A percentile compares a stretch with the other conserved stretches of the same genome.
Evolutionary conservation across 805 yeast species (phyloP).

Genomic region (Barnettozyma salicaria): DNA sequence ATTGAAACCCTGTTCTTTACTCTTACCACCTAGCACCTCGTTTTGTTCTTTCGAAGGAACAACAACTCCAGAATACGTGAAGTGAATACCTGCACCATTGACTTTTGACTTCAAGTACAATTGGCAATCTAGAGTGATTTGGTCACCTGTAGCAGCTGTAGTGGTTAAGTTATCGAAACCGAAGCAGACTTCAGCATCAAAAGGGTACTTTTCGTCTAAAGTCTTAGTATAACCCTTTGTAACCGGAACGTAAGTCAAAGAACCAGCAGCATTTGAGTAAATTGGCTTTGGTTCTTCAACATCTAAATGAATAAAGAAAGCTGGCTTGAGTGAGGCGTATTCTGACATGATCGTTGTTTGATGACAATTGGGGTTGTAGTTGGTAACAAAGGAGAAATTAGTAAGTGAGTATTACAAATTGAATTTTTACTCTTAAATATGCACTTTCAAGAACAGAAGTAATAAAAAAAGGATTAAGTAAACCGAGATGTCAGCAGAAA

Average conservation of each 20-base stretch:
- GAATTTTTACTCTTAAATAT: too few relatives aligned
- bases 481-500: neutral
- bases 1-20: slow-evolving; percentile 32
- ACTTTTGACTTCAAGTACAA: slow-evolving; percentile 39
- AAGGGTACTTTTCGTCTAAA: slow-evolving; percentile 31
- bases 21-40: slow-evolving; percentile 32
- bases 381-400: neutral
- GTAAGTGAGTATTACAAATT: neutral
- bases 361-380: neutral
- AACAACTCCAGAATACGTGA: slow-evolving; percentile 46
- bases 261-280: slow-evolving; percentile 24
- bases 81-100: slow-evolving; percentile 36
- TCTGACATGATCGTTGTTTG: slow-evolving; percentile 4
- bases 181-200: slow-evolving; percentile 30
- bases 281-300: slow-evolving; percentile 29
- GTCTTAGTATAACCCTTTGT: slow-evolving; percentile 34
- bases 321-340: slow-evolving; percentile 28
- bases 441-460: neutral
- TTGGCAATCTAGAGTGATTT: slow-evolving; percentile 42
- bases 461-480: neutral
- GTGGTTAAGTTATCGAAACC: slow-evolving; percentile 47
- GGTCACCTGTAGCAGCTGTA: slow-evolving; percentile 25
- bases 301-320: slow-evolving; percentile 32
- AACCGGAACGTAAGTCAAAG: slow-evolving; percentile 28
- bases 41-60: slow-evolving; percentile 31